These are phyloP conservation scores for Teratosphaeria viscida DNA, from an alignment of 2,329 filamentous ascomycete genomes.

Conservation along the genomic window DNA sequence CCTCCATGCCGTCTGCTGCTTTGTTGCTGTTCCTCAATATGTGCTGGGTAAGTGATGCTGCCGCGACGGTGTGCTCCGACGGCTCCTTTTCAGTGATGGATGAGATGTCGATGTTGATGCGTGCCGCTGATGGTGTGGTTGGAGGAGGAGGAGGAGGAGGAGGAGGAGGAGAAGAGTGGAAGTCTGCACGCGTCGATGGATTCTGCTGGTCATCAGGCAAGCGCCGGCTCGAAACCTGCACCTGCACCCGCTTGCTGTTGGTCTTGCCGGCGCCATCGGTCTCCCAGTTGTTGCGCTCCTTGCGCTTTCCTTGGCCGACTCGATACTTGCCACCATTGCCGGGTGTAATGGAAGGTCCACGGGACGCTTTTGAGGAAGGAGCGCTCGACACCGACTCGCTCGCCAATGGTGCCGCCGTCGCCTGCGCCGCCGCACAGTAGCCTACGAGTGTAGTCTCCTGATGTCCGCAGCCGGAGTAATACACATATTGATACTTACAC, in stretches of 20 bases:
- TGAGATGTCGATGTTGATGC: not conserved
- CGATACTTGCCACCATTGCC: not conserved
- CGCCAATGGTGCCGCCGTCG: not conserved
- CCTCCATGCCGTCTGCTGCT: not conserved
- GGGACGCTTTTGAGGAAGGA: not conserved
- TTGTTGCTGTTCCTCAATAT: not conserved
- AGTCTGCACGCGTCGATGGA: not conserved
- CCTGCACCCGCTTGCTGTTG: not conserved
- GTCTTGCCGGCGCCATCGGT: not conserved
- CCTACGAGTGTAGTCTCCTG: conserved; percentile 14
- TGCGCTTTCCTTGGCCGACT: not conserved
- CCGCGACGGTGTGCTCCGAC: not conserved
- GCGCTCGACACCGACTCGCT: not conserved
- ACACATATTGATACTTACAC: conserved; percentile 24
- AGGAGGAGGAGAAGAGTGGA: not conserved
- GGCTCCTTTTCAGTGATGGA: not conserved
- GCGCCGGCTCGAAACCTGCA: not conserved
- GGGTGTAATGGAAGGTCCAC: not conserved
- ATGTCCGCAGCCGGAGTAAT: conserved; percentile 21
- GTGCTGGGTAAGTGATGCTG: not conserved
- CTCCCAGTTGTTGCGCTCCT: not conserved
- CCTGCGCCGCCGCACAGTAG: not conserved
- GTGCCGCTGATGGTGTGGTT: not conserved
- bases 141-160: not conserved
- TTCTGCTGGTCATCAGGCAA: not conserved